Evolutionary conservation across 1,284 basidiomycete species (phyloP), one percentile per base, ranked within the genome.

Genomic region (Mrakiaceae sp.): DNA sequence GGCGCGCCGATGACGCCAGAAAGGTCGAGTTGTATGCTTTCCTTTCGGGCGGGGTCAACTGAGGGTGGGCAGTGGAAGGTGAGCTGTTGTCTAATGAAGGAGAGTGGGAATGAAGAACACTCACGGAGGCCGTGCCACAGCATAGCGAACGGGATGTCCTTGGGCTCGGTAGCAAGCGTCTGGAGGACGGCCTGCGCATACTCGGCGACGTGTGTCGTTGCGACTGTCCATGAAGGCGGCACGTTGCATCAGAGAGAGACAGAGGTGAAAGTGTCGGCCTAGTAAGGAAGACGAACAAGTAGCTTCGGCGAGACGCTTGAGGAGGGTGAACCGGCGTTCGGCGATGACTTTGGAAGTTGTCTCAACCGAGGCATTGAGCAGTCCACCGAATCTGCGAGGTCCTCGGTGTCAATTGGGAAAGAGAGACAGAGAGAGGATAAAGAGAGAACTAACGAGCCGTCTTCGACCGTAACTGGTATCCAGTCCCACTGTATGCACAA

Each of bases 61-160:
- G 3, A 54, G 39, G 27, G 10, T 6, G n/a, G 5, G 53, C 12
- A 62, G 2, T 1, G 50, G 11, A 9, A 1, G 43, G 48, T 2
- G 49, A 57, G 54, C 40, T 10, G 12, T 50, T 46, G 48, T 14
- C 7, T 52, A 40, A 27, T 16, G 8, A 60, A n/a, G 6, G 47
- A 8, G 14, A n/a, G 47, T 5, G 42, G 42, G 47, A 60, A 60
- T 12, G 60, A 42, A 40, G 11, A 27, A 40, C 51, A 40, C 27
- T 9, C 27, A 14, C 4, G 12, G 51, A 12, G 9, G 51, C 43
- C 51, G 60, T 50, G 16, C 16, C 54, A 64, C 8, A 60, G 58
- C 1, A 64, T 10, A 5, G 51, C 51, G 58, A 64, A 64, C 0
- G 63, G 63, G 6, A 64, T 39, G 43, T 64, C 63, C 14, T 64